Conservation (phyloP, 495 filamentous ascomycete genomes). For the Aspergillus kassunensis region DNA sequence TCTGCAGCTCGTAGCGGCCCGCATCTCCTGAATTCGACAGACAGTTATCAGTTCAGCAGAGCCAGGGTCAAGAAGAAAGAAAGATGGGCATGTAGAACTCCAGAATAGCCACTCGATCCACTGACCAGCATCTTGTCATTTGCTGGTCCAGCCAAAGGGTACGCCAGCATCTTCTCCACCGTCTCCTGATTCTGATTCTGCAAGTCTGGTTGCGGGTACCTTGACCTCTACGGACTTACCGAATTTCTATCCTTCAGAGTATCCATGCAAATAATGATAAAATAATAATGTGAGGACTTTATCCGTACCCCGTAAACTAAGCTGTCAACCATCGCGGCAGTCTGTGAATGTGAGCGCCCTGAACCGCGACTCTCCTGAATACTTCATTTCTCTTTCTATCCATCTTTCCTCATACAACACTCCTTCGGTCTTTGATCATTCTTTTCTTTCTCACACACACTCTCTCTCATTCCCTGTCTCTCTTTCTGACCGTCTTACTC, state of each 20-base stretch:
- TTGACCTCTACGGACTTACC: conserved; percentile 2
- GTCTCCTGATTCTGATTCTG: conserved; percentile 18
- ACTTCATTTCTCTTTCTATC: conserved; percentile 10
- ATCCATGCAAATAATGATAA: too few relatives aligned
- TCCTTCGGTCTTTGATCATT: too few relatives aligned
- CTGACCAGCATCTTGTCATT: neutral
- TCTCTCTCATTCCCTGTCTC: conserved; percentile 6
- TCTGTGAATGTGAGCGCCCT: neutral
- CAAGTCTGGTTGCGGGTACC: conserved; percentile 11
- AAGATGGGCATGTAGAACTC: too few relatives aligned
- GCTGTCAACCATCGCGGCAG: neutral
- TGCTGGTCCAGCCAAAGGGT: conserved; percentile 1
- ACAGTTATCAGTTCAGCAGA: neutral
- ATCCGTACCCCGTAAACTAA: too few relatives aligned
- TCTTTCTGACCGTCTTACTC: neutral
- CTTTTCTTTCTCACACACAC: neutral
- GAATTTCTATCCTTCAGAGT: too few relatives aligned
- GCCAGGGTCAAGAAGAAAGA: neutral
- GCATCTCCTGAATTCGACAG: too few relatives aligned
- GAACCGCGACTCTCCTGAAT: conserved; percentile 3
- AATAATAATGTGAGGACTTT: too few relatives aligned
- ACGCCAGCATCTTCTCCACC: conserved; percentile 11
- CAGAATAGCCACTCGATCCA: neutral
- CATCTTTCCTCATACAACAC: too few relatives aligned
- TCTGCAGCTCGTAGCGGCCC: too few relatives aligned